Conservation (phyloP, 352 stramenopile genomes). For the Hyaloperonospora arabidopsidis region DNA sequence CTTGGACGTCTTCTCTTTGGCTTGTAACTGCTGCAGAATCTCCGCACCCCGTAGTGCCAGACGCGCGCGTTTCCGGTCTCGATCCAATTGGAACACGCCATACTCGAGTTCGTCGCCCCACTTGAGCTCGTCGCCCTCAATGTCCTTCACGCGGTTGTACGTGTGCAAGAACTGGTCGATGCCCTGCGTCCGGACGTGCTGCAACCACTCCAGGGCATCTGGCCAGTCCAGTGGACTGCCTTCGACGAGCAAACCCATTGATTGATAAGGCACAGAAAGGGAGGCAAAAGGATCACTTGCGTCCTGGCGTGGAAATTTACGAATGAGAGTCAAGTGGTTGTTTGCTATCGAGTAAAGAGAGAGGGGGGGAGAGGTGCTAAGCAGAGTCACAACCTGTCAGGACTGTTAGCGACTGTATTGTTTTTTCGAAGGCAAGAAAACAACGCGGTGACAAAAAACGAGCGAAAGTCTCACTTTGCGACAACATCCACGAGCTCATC, state of each 20-base stretch:
- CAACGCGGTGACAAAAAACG: too few relatives aligned
- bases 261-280: too few relatives aligned
- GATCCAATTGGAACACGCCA: conserved; percentile 94
- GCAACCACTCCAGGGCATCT: conserved; percentile 91
- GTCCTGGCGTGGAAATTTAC: too few relatives aligned
- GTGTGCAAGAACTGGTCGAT: conserved; percentile 97
- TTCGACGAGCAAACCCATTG: conserved; percentile 86
- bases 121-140: conserved; percentile 91
- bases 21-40: conserved; percentile 90
- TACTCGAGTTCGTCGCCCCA: conserved; percentile 99
- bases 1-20: conserved; percentile 73
- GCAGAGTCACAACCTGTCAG: too few relatives aligned
- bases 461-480: too few relatives aligned
- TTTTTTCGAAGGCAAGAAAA: too few relatives aligned
- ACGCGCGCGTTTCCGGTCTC: conserved; percentile 72
- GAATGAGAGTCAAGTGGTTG: too few relatives aligned
- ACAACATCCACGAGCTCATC: too few relatives aligned
- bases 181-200: conserved; percentile 92
- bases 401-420: too few relatives aligned
- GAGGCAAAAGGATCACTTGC: too few relatives aligned
- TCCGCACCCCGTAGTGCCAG: conserved; percentile 90
- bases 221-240: conserved; percentile 94
- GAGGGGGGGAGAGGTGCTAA: too few relatives aligned
- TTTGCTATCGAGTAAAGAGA: too few relatives aligned
- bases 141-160: conserved; percentile 93